phyloP scores from a whole-genome alignment of 106 monocot species.

The Gastrodia elata region DNA sequence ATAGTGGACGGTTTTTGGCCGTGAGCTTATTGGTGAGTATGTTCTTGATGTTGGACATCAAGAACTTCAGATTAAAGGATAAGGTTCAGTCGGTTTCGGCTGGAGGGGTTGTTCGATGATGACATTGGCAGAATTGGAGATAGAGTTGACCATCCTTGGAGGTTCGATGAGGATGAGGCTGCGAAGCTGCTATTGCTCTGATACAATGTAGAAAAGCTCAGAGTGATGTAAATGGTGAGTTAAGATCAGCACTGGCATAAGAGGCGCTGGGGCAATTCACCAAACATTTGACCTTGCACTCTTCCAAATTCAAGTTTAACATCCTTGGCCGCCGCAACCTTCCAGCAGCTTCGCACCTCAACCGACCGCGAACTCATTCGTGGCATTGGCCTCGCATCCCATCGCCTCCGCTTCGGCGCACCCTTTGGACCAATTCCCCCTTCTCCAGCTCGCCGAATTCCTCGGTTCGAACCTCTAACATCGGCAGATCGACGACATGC shows the following conservation, averaged over 20 bases:
- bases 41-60: too few relatives aligned
- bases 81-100: too few relatives aligned
- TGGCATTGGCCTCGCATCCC: constrained; percentile 24
- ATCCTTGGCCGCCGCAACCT: constrained; percentile 2
- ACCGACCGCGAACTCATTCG: constrained; percentile 13
- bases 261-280: constrained; percentile 32
- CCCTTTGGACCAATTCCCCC: constrained; percentile 19
- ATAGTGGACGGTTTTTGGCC: too few relatives aligned
- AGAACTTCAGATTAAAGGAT: too few relatives aligned
- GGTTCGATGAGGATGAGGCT: too few relatives aligned
- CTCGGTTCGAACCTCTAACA: constrained; percentile 7
- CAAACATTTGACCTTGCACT: constrained; percentile 19
- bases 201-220: too few relatives aligned
- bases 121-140: too few relatives aligned
- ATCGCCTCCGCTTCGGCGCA: constrained; percentile 20
- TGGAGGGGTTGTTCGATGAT: too few relatives aligned
- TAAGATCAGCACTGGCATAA: not conserved
- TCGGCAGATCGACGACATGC: constrained; percentile 1
- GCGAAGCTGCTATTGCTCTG: too few relatives aligned
- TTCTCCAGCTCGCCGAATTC: constrained; percentile 7
- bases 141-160: too few relatives aligned
- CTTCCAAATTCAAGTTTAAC: constrained; percentile 6
- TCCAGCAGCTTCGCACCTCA: constrained; percentile 8
- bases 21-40: too few relatives aligned
- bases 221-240: too few relatives aligned